Evolutionary conservation across 106 monocot species (phyloP).

Genomic region (Chionographis japonica): DNA sequence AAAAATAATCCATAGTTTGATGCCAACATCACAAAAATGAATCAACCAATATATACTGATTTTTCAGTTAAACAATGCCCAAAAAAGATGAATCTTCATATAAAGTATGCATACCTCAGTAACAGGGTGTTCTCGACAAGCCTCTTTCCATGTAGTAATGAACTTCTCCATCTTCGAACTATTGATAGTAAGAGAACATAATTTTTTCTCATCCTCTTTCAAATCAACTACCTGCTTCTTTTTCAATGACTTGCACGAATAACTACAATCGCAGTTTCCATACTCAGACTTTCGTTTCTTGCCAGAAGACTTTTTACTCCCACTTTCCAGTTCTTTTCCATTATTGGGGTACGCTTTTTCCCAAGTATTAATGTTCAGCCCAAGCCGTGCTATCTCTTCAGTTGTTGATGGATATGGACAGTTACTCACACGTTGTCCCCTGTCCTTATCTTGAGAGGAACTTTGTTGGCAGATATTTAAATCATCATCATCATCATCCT

Average conservation of each 20-base stretch:
- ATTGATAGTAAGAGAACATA: conserved; percentile 13
- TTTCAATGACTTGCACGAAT: conserved; percentile 17
- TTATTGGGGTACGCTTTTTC: conserved; percentile 6
- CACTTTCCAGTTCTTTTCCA: conserved; percentile 6
- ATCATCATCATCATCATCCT: conserved; percentile 16
- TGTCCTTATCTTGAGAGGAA: conserved; percentile 19
- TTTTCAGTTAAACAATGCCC: no score
- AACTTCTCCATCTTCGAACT: conserved; percentile 39
- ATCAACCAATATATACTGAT: no score
- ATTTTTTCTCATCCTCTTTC: conserved; percentile 3
- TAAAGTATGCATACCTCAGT: conserved; percentile 41
- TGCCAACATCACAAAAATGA: no score
- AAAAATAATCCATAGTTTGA: no score
- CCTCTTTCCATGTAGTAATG: conserved; percentile 68
- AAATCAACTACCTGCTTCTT: conserved; percentile 12
- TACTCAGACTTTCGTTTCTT: conserved; percentile 53
- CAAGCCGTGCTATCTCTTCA: conserved; percentile 82
- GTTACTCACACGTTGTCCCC: conserved; percentile 43
- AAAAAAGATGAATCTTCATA: background rate
- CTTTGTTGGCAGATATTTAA: background rate
- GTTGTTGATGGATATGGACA: conserved; percentile 95
- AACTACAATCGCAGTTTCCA: conserved; percentile 4
- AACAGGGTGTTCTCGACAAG: conserved; percentile 48
- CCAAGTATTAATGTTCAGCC: conserved; percentile 35
- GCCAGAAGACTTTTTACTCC: conserved; percentile 10